Percentiles rank a stretch among this genome's conserved stretches.
phyloP scores from a whole-genome alignment of 2,329 filamentous ascomycete genomes.

The Botrytis sinoallii region DNA sequence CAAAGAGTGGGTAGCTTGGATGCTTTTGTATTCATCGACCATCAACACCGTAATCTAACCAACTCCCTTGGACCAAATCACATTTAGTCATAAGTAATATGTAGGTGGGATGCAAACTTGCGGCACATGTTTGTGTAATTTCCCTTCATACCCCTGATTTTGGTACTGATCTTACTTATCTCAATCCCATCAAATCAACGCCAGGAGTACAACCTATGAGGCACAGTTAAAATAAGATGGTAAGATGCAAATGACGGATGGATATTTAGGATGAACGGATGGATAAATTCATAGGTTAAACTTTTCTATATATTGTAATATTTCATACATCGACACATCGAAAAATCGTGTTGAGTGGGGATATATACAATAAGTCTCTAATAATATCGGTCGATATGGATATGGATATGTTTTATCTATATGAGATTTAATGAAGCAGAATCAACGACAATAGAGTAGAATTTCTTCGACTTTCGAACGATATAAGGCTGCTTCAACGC shows the following conservation, averaged over 20 bases:
- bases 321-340: background rate
- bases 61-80: background rate
- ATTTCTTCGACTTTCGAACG: background rate
- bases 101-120: background rate
- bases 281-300: background rate
- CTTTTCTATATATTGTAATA: background rate
- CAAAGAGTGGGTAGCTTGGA: background rate
- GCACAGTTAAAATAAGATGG: background rate
- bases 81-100: background rate
- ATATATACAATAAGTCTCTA: background rate
- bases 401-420: background rate
- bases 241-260: background rate
- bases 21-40: conserved; percentile 13
- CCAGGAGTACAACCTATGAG: background rate
- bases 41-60: background rate
- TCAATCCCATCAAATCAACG: background rate
- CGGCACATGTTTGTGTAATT: conserved; percentile 10
- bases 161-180: background rate
- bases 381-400: background rate
- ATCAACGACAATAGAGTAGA: background rate
- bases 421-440: background rate
- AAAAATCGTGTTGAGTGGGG: background rate
- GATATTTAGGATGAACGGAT: background rate
- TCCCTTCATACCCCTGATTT: conserved; percentile 7
- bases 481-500: background rate